phyloP scores from a whole-genome alignment of 768 basidiomycete genomes.

The Naganishia vishniacii region DNA sequence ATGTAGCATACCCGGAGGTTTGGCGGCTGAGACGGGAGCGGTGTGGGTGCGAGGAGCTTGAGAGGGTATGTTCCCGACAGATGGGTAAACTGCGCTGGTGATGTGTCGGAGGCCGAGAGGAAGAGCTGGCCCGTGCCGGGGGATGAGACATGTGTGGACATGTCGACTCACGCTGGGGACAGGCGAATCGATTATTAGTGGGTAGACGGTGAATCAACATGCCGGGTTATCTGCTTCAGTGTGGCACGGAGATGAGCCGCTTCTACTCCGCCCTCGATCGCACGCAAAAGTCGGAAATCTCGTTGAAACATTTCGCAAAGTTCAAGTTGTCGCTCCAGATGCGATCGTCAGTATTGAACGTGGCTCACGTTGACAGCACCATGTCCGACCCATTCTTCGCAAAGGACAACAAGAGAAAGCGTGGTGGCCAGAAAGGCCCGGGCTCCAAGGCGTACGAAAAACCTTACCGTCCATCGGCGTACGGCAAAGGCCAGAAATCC shows the following conservation, averaged over 20 bases:
- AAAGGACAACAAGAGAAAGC: constrained; percentile 47
- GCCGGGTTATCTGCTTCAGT: not conserved
- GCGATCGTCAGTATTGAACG: too few species aligned
- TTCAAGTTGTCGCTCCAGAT: not conserved
- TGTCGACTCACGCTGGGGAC: not conserved
- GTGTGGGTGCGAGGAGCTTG: constrained; percentile 71
- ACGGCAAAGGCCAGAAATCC: constrained; percentile 37
- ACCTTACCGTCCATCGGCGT: constrained; percentile 43
- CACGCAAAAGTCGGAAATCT: constrained; percentile 16
- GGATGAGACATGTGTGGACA: not conserved
- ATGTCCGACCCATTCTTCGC: constrained; percentile 86
- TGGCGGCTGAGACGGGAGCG: constrained; percentile 50
- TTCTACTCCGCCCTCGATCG: not conserved
- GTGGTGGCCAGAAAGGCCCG: constrained; percentile 46
- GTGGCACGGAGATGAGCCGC: not conserved
- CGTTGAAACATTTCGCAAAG: not conserved
- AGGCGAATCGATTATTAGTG: too few species aligned
- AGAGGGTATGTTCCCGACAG: constrained; percentile 77
- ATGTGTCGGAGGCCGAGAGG: not conserved
- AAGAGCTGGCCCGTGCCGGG: constrained; percentile 1
- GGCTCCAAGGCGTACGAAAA: constrained; percentile 43
- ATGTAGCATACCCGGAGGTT: constrained; percentile 68
- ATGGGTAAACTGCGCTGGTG: constrained; percentile 56
- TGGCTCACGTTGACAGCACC: not conserved
- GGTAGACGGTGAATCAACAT: constrained; percentile 10